These are phyloP conservation scores for Gigaspora rosea DNA, from an alignment of 192 early-diverging fungal species.

Conservation along the genomic window DNA sequence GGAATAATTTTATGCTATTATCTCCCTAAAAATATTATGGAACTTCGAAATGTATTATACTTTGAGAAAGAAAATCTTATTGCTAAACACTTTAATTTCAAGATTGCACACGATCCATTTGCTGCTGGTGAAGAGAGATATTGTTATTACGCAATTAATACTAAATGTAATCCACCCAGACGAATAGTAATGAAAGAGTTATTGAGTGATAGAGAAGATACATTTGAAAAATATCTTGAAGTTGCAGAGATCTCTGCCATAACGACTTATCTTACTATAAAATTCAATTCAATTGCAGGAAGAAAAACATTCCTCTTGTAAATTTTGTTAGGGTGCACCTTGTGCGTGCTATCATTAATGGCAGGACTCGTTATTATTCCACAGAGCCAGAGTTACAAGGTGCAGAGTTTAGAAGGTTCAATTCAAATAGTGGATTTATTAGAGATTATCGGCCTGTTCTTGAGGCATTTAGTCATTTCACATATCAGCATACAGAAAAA, in stretches of 20 bases:
- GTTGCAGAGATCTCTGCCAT: conserved; percentile 24
- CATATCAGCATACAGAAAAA: conserved; percentile 13
- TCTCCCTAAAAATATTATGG: neutral
- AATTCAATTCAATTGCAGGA: conserved; percentile 18
- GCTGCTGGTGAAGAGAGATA: conserved; percentile 13
- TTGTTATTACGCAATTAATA: conserved; percentile 13
- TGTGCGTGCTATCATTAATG: neutral
- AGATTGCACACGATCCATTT: conserved; percentile 17
- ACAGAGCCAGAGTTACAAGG: neutral
- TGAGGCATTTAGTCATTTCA: conserved; percentile 27
- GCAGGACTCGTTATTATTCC: neutral
- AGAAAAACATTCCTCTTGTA: neutral
- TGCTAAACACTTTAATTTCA: conserved; percentile 2
- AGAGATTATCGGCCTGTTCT: neutral
- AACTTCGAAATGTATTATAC: neutral
- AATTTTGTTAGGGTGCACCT: conserved; percentile 13
- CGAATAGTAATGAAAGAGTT: conserved; percentile 16
- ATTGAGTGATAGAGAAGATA: neutral
- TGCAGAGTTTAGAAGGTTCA: conserved; percentile 8
- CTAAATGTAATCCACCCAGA: neutral
- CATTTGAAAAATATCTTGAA: conserved; percentile 27
- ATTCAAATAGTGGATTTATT: conserved; percentile 22
- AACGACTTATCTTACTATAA: neutral
- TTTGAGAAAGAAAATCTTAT: conserved; percentile 6
- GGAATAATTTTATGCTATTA: neutral